Evolutionary conservation across 129 eudicot genomes (phyloP).

Genomic region (Flaveria trinervia): DNA sequence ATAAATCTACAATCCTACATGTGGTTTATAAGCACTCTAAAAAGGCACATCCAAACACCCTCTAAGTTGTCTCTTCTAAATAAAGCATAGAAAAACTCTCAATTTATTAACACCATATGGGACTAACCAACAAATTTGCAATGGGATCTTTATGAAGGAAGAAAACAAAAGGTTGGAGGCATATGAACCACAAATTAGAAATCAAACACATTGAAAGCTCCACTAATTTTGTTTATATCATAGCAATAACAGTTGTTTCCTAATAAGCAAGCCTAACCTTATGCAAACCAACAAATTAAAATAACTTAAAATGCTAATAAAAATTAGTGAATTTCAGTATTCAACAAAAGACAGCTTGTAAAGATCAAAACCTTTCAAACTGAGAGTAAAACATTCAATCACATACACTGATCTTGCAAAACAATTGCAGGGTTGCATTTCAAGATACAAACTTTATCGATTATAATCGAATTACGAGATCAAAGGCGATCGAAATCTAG

Average conservation of each 20-base stretch:
- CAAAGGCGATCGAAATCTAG: neutral
- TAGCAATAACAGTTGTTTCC: constrained; percentile 7
- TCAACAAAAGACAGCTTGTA: neutral
- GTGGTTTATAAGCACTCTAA: neutral
- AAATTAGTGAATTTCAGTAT: neutral
- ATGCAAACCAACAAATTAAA: neutral
- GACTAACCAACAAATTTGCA: neutral
- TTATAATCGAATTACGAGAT: too few relatives aligned
- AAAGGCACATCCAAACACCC: constrained; percentile 2
- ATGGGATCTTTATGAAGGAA: neutral
- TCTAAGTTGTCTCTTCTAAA: neutral
- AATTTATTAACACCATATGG: neutral
- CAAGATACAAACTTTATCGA: neutral
- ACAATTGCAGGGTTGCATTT: neutral
- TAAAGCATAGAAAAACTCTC: neutral
- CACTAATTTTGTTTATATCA: constrained; percentile 12
- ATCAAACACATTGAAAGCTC: constrained; percentile 11
- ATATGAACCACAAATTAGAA: neutral
- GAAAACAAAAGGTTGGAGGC: constrained; percentile 15
- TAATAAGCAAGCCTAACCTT: constrained; percentile 15
- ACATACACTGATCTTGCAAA: neutral
- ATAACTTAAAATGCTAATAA: neutral
- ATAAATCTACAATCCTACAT: neutral
- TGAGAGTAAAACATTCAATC: neutral
- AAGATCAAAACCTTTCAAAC: neutral